Evolutionary conservation across 306 rosid genomes (phyloP), one percentile per base, ranked within the genome.

Genomic region (Trichosanthes cucumerina): DNA sequence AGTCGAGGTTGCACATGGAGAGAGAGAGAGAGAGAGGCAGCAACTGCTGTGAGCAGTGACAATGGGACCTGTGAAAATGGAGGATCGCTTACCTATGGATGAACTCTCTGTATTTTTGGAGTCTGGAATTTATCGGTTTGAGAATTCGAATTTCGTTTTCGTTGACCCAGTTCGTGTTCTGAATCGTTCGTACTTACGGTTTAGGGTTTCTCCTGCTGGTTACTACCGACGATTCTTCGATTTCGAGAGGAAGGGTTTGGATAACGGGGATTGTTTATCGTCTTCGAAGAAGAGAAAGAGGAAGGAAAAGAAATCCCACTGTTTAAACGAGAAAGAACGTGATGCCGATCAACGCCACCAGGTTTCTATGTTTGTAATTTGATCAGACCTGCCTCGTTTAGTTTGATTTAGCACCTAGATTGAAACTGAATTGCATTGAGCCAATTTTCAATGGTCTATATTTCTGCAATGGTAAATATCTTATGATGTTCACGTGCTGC

Each of bases 121-220:
- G 33, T 79, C 91, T 28, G 97, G 97, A 6, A 69, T 91, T 34
- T 86, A 87, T 86, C 60, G 62, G 10, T 86, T 95, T 26, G 60
- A 75, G 12, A 80, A 88, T 76, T 84, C 88, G 13, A 86, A 83
- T 57, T 81, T 80, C 63, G 80, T 91, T 78, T 92, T 95, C 85
- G 59, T 95, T 3, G 98, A 95, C 16, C 90, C 97, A 74, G 92
- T 92, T 19, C 96, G 96, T 50, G 85, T 87, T 68, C 87, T 95
- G 54, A 92, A 91, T 70, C 89, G 88, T 59, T 92, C 82, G 6
- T 95, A 92, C 86, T 79, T 84, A 73, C 83, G 87, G 59, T 86
- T 87, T 81, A 87, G 79, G 52, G 89, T 95, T 85, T 89, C 95
- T 31, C 87, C 98, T 2, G 82, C 91, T 16, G 52, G 82, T 28